These are phyloP conservation scores for Xerocomellus chrysenteron DNA, from an alignment of 768 basidiomycete species.

Conservation along the genomic window DNA sequence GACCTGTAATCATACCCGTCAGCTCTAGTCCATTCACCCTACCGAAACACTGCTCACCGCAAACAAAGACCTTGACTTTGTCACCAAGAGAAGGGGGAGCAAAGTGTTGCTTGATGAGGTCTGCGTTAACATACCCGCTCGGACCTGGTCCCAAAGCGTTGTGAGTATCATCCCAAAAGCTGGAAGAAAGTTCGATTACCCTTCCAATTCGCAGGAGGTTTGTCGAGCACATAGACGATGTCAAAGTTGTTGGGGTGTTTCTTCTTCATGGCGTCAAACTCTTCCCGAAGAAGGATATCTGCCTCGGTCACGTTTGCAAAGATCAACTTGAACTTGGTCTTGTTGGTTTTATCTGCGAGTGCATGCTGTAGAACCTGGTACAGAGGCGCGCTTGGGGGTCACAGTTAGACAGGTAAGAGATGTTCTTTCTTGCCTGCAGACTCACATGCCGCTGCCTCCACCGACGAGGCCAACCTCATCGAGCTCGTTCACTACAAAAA, in stretches of 20 bases:
- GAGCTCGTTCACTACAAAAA: slow-evolving; percentile 69
- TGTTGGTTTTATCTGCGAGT: slow-evolving; percentile 71
- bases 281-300: slow-evolving; percentile 86
- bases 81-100: slow-evolving; percentile 60
- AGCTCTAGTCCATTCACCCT: background rate
- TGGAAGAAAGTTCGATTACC: slow-evolving; percentile 41
- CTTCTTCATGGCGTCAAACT: slow-evolving; percentile 68
- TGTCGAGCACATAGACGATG: slow-evolving; percentile 85
- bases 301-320: slow-evolving; percentile 88
- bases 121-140: slow-evolving; percentile 71
- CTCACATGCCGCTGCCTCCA: slow-evolving; percentile 91
- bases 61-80: slow-evolving; percentile 88
- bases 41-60: slow-evolving; percentile 53
- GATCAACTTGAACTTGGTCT: slow-evolving; percentile 91
- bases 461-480: slow-evolving; percentile 88
- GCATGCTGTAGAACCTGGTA: slow-evolving; percentile 82
- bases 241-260: slow-evolving; percentile 72
- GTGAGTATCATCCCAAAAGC: slow-evolving; percentile 4
- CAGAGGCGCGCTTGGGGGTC: slow-evolving; percentile 64
- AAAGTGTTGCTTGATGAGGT: slow-evolving; percentile 73
- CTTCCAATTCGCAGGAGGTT: slow-evolving; percentile 55
- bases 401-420: background rate
- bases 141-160: slow-evolving; percentile 41
- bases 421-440: slow-evolving; percentile 4
- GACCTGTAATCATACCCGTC: slow-evolving; percentile 41